phyloP scores from a whole-genome alignment of 2,329 filamentous ascomycete genomes.

The Clarireedia monteithiana region DNA sequence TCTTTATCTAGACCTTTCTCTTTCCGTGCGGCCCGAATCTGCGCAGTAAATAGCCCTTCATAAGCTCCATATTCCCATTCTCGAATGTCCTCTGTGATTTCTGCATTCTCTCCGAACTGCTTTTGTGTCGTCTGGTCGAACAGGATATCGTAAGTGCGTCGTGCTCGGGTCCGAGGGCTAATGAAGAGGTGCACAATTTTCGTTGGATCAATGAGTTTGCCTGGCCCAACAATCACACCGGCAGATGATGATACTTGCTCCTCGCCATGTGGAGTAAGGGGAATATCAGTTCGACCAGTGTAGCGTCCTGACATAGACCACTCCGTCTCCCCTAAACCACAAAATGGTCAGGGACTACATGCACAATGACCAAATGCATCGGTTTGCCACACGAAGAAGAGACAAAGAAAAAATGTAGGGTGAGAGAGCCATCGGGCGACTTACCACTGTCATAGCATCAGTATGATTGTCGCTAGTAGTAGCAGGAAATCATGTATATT shows the following conservation, averaged over 20 bases:
- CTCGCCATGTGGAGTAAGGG: conserved; percentile 33
- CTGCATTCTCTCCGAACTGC: conserved; percentile 21
- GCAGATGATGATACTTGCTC: conserved; percentile 37
- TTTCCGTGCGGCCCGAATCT: conserved; percentile 35
- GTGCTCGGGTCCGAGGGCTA: conserved; percentile 39
- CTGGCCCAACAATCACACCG: conserved; percentile 35
- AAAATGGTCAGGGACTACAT: conserved; percentile 8
- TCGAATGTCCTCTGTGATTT: conserved; percentile 36
- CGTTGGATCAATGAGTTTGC: conserved; percentile 40
- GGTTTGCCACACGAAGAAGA: background rate
- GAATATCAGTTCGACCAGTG: conserved; percentile 36
- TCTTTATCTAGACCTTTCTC: conserved; percentile 37
- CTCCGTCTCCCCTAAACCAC: conserved; percentile 35
- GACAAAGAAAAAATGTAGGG: background rate
- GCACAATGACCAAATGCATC: no score
- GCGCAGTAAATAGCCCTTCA: conserved; percentile 37
- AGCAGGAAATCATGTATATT: background rate
- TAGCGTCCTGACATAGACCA: conserved; percentile 40
- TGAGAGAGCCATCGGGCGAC: background rate
- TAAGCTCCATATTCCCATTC: conserved; percentile 46
- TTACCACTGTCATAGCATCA: conserved; percentile 7
- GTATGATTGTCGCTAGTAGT: background rate
- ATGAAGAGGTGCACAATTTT: conserved; percentile 37
- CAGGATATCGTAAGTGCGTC: conserved; percentile 38
- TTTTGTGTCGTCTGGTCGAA: conserved; percentile 28